Percentiles rank a stretch among this genome's conserved stretches.
Evolutionary conservation across 257 asterid genomes (phyloP).

Genomic region (Solanum okadae): DNA sequence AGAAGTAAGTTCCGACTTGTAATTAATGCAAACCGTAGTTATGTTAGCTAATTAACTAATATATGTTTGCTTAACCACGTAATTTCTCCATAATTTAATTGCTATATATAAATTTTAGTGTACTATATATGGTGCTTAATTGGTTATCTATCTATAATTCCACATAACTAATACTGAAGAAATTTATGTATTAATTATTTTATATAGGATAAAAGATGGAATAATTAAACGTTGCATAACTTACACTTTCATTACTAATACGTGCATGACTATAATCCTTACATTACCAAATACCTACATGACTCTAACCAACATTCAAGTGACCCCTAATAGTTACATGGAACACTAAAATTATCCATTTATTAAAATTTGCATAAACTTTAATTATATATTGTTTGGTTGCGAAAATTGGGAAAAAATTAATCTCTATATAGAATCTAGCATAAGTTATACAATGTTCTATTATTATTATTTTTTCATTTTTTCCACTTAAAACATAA

Average conservation of each 20-base stretch:
- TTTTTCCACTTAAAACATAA: neutral
- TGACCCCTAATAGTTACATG: neutral
- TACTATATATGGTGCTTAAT: neutral
- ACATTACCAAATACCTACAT: neutral
- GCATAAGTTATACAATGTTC: neutral
- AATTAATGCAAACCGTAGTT: neutral
- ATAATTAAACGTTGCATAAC: neutral
- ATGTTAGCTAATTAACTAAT: too few relatives aligned
- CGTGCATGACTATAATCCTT: neutral
- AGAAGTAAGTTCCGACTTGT: neutral
- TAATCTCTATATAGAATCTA: neutral
- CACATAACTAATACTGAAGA: neutral
- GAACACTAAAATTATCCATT: neutral
- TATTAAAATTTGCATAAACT: neutral
- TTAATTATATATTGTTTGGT: neutral
- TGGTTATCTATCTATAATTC: neutral
- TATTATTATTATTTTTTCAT: neutral
- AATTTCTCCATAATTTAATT: neutral
- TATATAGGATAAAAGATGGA: neutral
- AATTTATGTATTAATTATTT: neutral
- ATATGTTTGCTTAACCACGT: neutral
- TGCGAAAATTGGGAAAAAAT: neutral
- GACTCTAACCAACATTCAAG: neutral
- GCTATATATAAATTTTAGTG: neutral
- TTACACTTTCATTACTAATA: neutral